Percentiles rank a stretch among this genome's conserved stretches.
These are phyloP conservation scores for Colletotrichum sublineola DNA, from an alignment of 2,329 filamentous ascomycete species.

Conservation along the genomic window DNA sequence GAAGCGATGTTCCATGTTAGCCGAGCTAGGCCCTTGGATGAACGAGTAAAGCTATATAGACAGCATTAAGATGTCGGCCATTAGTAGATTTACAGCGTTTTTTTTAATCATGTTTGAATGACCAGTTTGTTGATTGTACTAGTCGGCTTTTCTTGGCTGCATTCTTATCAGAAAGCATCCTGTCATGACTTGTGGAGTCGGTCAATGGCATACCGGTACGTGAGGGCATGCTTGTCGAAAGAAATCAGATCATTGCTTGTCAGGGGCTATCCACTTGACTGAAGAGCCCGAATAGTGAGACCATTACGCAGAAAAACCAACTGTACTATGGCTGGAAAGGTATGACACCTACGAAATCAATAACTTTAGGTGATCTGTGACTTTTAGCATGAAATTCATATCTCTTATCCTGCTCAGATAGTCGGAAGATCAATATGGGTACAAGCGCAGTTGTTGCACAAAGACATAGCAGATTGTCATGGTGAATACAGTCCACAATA, in stretches of 20 bases:
- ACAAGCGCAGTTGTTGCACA: neutral
- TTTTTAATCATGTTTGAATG: neutral
- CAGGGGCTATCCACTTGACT: no score
- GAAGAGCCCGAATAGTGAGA: neutral
- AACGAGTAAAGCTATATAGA: neutral
- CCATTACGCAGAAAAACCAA: no score
- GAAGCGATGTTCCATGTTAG: conserved; percentile 18
- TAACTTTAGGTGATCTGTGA: no score
- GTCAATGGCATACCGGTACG: neutral
- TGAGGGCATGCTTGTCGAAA: neutral
- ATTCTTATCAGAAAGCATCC: neutral
- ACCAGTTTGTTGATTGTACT: neutral
- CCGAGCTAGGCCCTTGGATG: conserved; percentile 8
- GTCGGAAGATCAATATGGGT: neutral
- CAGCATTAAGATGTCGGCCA: neutral
- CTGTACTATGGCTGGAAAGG: no score
- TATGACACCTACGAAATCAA: no score
- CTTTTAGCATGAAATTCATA: no score
- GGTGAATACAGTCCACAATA: neutral
- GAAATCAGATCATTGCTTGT: neutral
- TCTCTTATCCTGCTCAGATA: no score
- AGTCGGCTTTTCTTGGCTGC: neutral
- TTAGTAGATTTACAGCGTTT: neutral
- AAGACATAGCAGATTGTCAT: neutral
- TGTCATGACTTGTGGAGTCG: neutral